Conservation (phyloP, 2,329 filamentous ascomycete genomes). For the Emmonsiellopsis sp. region DNA sequence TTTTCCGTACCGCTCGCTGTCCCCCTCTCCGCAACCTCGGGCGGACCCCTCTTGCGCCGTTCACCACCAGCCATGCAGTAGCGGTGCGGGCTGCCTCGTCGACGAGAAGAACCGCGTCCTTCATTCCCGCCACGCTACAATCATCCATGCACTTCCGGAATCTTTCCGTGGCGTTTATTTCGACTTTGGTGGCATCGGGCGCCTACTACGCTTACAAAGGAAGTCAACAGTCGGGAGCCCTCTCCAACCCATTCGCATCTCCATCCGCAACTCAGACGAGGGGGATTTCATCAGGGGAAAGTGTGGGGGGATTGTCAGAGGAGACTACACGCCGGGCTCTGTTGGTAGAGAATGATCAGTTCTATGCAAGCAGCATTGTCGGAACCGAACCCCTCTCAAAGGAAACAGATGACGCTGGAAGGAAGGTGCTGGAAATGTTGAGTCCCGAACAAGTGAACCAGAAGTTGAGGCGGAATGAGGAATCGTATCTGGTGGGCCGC, state of each 20-base stretch:
- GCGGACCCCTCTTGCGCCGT: constrained; percentile 25
- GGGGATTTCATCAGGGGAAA: constrained; percentile 18
- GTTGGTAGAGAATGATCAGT: constrained; percentile 80
- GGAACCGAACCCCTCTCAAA: constrained; percentile 84
- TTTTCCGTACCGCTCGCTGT: constrained; percentile 40
- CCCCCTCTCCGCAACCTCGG: constrained; percentile 34
- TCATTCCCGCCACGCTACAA: constrained; percentile 28
- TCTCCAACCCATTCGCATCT: constrained; percentile 10
- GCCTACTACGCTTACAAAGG: constrained; percentile 43
- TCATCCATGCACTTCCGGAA: constrained; percentile 43
- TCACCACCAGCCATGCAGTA: constrained; percentile 29
- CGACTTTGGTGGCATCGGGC: constrained; percentile 38
- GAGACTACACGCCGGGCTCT: constrained; percentile 54
- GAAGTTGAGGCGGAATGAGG: constrained; percentile 79
- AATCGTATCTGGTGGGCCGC: constrained; percentile 82
- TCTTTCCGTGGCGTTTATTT: constrained; percentile 40
- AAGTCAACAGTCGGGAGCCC: constrained; percentile 15
- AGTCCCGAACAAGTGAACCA: constrained; percentile 87
- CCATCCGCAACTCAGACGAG: constrained; percentile 14
- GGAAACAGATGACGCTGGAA: constrained; percentile 72
- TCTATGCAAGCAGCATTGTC: constrained; percentile 79
- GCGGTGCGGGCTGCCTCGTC: constrained; percentile 25
- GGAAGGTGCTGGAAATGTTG: constrained; percentile 89
- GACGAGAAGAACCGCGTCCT: constrained; percentile 26
- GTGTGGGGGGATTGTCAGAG: constrained; percentile 20